phyloP scores from a whole-genome alignment of 306 rosid species.

The Trifolium dubium region DNA sequence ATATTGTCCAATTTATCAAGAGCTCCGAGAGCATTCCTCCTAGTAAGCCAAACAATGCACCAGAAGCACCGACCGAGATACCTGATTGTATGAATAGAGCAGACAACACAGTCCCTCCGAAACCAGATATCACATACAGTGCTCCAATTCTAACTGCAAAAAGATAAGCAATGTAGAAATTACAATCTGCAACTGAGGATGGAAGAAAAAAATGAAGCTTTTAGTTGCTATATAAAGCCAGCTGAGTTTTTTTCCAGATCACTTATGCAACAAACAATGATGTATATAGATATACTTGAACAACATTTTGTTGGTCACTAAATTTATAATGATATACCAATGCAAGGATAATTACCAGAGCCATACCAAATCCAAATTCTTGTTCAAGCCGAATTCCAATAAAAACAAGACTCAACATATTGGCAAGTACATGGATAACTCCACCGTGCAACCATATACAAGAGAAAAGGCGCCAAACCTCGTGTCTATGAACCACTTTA shows the following conservation, averaged over 20 bases:
- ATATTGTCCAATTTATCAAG: constrained; percentile 84
- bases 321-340: constrained; percentile 18
- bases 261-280: constrained; percentile 15
- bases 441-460: constrained; percentile 92
- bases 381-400: constrained; percentile 86
- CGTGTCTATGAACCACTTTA: constrained; percentile 59
- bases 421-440: constrained; percentile 78
- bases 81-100: constrained; percentile 65
- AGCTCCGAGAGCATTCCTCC: constrained; percentile 94
- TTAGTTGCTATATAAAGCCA: constrained; percentile 10
- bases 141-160: constrained; percentile 69
- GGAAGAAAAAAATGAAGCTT: background rate
- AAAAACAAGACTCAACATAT: constrained; percentile 80
- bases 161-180: constrained; percentile 30
- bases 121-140: constrained; percentile 76
- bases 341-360: constrained; percentile 44
- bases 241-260: constrained; percentile 25
- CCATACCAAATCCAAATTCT: constrained; percentile 93
- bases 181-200: constrained; percentile 23
- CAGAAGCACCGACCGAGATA: constrained; percentile 93
- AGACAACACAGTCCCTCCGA: constrained; percentile 82
- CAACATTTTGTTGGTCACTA: constrained; percentile 7
- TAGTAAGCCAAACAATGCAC: constrained; percentile 85
- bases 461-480: constrained; percentile 76
- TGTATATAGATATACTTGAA: background rate